Percentiles rank a stretch among this genome's conserved stretches.
Conservation (phyloP, 176 grass and related monocot genomes). For the Musa itinerans region DNA sequence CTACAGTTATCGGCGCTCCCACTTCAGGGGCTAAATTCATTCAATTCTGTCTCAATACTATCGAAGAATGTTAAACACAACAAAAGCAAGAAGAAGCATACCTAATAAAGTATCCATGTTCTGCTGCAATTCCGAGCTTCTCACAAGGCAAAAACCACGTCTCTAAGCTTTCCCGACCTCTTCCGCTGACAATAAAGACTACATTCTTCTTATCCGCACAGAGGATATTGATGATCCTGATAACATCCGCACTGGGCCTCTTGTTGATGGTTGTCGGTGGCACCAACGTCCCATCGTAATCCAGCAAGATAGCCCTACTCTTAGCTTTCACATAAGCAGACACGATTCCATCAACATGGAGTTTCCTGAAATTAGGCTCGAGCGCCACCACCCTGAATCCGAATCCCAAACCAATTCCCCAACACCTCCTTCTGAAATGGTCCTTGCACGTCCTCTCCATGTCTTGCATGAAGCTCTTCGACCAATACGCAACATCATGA, state of each 20-base stretch:
- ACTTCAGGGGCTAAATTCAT: too few species aligned
- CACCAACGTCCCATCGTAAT: slow-evolving; percentile 19
- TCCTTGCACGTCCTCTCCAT: slow-evolving; percentile 15
- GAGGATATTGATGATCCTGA: slow-evolving; percentile 4
- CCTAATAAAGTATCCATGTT: slow-evolving; percentile 21
- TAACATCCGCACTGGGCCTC: background rate
- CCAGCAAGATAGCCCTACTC: slow-evolving; percentile 13
- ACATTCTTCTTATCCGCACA: slow-evolving; percentile 5
- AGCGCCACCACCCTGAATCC: slow-evolving; percentile 17
- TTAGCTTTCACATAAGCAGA: slow-evolving; percentile 2
- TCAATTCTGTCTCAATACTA: background rate
- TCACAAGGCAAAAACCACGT: slow-evolving; percentile 12
- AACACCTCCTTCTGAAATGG: slow-evolving; percentile 4
- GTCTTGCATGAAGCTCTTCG: slow-evolving; percentile 16
- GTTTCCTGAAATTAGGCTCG: slow-evolving; percentile 20
- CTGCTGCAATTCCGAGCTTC: slow-evolving; percentile 14
- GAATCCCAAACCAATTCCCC: slow-evolving; percentile 17
- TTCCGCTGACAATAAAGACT: slow-evolving; percentile 12
- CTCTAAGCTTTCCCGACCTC: slow-evolving; percentile 1
- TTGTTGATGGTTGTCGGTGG: slow-evolving; percentile 5
- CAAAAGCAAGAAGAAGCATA: slow-evolving; percentile 3
- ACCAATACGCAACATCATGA: slow-evolving; percentile 17
- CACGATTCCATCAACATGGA: slow-evolving; percentile 6
- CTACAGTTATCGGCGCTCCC: too few species aligned
- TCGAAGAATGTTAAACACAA: background rate